Evolutionary conservation across 192 early-diverging fungal species (phyloP).

Genomic region (Tieghemiomyces parasiticus): DNA sequence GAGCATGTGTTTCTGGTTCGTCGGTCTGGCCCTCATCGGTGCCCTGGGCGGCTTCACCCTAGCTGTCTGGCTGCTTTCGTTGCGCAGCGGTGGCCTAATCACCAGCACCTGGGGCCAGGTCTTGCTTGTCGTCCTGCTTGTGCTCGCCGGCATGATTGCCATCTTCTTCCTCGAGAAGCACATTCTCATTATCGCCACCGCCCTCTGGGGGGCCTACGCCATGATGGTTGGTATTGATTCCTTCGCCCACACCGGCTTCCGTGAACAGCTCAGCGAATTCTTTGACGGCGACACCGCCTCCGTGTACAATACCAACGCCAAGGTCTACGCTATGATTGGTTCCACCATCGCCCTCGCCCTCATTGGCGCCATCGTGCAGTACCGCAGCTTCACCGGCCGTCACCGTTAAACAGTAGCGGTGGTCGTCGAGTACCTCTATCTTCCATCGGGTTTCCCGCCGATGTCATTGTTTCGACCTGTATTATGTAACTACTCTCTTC

Average conservation of each 20-base stretch:
- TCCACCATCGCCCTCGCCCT: constrained; percentile 43
- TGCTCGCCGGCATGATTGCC: constrained; percentile 42
- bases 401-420: constrained; percentile 9
- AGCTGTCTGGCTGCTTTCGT: constrained; percentile 55
- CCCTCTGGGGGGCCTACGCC: constrained; percentile 64
- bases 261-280: constrained; percentile 37
- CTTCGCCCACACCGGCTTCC: constrained; percentile 63
- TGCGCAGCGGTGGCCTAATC: constrained; percentile 43
- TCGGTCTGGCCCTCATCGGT: constrained; percentile 63
- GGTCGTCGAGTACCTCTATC: too few relatives aligned
- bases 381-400: constrained; percentile 28
- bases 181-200: constrained; percentile 53
- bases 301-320: constrained; percentile 29
- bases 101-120: constrained; percentile 42
- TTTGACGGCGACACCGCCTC: constrained; percentile 29
- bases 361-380: constrained; percentile 53
- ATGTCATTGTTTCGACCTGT: too few relatives aligned
- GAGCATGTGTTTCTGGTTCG: constrained; percentile 45
- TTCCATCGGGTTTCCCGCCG: too few relatives aligned
- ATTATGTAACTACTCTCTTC: too few relatives aligned
- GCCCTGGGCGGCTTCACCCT: constrained; percentile 62
- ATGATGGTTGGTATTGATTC: constrained; percentile 70
- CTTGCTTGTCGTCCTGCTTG: constrained; percentile 48
- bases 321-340: constrained; percentile 57
- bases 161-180: constrained; percentile 45